Base-by-base conservation (phyloP, 305 asterid genomes). In the Lippia alba region DNA sequence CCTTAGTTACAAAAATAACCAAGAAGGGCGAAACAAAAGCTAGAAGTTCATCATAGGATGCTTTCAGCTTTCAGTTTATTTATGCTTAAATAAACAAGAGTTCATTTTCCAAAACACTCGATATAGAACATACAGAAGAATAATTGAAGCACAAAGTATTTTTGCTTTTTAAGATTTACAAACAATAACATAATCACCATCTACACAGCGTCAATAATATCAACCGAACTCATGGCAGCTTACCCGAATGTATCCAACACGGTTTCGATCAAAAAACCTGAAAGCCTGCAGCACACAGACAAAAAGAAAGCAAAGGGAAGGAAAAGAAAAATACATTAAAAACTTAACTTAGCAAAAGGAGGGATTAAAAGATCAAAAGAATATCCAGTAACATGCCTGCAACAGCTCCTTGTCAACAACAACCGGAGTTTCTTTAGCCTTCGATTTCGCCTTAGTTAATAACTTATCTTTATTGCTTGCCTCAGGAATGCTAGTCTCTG, bases 251-350 rank as follows among this genome's bases (percentile, higher is more conserved):
- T 86, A 81, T 70, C 99, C 99, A 67, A 77, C 87, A 51, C 97
- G 93, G 73, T 88, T 94, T 24, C 97, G 89, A 54, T 94, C 99
- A 74, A 94, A 94, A 78, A 94, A 94, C 82, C 97, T 88, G 84
- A 94, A 94, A 74, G 99, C 99, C 97, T 92, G 91, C 57, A 32
- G 62, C 69, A 66, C 30, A 24, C 30, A 74, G 61, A 64, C 32
- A 61, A 67, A 62, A 56, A 8, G 44, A 30, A 11, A 24, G 30
- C 30, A 64, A n/a, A 14, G 18, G 4, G 12, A 45, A 45, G 51
- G 51, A 45, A 56, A 55, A 36, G 9, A 36, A 36, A 36, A 36
- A 19, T 49, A 67, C 68, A 62, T 30, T 48, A 9, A 71, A 40
- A 66, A 69, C 48, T 65, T 61, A 56, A 67, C 46, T 40, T 14